These are phyloP conservation scores for Metrosideros polymorpha DNA, from an alignment of 441 rosid genomes.

Conservation along the genomic window DNA sequence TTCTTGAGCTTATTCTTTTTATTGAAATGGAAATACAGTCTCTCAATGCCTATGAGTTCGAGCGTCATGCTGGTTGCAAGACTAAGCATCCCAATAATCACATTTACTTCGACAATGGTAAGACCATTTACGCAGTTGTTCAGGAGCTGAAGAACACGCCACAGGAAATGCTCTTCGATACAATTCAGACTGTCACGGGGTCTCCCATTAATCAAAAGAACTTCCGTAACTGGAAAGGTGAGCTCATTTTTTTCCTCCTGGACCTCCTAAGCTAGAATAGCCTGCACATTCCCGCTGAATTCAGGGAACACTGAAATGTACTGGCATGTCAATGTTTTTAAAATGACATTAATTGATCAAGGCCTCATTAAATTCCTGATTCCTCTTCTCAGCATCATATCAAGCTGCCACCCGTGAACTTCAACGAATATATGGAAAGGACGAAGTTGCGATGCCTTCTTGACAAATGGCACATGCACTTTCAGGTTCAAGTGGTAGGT, in stretches of 20 bases:
- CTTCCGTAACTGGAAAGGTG: slow-evolving; percentile 67
- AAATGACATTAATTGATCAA: neutral
- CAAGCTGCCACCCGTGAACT: slow-evolving; percentile 75
- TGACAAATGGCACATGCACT: slow-evolving; percentile 20
- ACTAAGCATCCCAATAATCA: slow-evolving; percentile 82
- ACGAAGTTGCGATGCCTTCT: slow-evolving; percentile 25
- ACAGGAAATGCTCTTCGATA: slow-evolving; percentile 46
- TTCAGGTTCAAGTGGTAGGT: slow-evolving; percentile 2
- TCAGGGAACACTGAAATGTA: neutral
- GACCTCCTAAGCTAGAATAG: neutral
- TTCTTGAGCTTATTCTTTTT: neutral
- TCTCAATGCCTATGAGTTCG: slow-evolving; percentile 68
- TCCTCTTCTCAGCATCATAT: slow-evolving; percentile 39
- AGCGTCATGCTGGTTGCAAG: slow-evolving; percentile 72
- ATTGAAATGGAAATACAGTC: slow-evolving; percentile 21
- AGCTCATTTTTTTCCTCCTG: neutral
- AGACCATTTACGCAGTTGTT: slow-evolving; percentile 68
- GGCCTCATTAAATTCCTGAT: neutral
- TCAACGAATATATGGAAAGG: slow-evolving; percentile 71
- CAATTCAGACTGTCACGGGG: slow-evolving; percentile 48
- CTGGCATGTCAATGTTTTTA: neutral
- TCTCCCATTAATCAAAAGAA: slow-evolving; percentile 72
- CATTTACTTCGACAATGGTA: slow-evolving; percentile 68
- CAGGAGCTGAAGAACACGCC: slow-evolving; percentile 65
- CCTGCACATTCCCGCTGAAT: neutral